Conservation (phyloP, 495 filamentous ascomycete species). For the Neurospora hispaniola region DNA sequence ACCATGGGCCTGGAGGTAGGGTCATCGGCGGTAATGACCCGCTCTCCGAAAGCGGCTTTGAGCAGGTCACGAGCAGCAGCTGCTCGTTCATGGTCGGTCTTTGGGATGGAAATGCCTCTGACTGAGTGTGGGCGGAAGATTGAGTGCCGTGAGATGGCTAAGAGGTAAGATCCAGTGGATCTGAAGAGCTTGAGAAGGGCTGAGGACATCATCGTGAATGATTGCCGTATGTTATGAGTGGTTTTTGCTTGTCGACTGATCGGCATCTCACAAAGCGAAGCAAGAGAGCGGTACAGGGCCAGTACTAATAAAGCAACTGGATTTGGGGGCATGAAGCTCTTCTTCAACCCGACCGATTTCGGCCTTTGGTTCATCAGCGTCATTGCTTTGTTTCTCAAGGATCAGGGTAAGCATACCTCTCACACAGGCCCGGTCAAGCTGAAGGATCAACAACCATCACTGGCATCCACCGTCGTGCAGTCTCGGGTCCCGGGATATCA, state of each 20-base stretch:
- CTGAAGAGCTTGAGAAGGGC: neutral
- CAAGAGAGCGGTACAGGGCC: neutral
- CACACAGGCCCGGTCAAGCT: neutral
- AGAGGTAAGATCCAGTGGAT: neutral
- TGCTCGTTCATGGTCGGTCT: neutral
- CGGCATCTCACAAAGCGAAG: neutral
- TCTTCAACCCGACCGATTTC: neutral
- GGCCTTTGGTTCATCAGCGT: neutral
- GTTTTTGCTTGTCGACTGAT: neutral
- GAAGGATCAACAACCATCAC: neutral
- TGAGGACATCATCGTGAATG: neutral
- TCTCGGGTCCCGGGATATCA: neutral
- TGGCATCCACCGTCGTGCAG: neutral
- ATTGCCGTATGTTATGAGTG: too few species aligned
- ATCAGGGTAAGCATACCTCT: neutral
- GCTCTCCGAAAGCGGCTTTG: neutral
- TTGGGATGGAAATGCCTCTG: neutral
- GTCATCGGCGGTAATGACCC: neutral
- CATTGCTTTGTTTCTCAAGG: neutral
- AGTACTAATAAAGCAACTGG: neutral
- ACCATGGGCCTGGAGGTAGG: neutral
- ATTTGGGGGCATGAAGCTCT: neutral
- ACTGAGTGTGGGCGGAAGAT: neutral
- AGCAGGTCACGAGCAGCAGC: neutral
- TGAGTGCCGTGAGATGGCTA: neutral